phyloP scores from a whole-genome alignment of 1,284 basidiomycete species.

The Leccinum angustisporum region DNA sequence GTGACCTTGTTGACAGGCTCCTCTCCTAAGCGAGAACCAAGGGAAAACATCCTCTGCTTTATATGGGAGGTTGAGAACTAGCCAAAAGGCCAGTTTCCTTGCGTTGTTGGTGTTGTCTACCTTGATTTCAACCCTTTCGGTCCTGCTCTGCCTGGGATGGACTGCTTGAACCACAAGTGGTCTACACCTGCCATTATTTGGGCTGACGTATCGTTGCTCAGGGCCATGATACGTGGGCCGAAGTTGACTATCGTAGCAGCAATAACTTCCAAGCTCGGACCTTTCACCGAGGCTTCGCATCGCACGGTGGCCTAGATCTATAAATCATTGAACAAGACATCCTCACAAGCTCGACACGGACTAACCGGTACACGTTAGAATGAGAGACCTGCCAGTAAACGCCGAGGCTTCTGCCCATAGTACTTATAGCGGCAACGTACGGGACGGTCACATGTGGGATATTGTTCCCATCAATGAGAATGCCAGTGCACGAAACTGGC shows the following conservation, averaged over 20 bases:
- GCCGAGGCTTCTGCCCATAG: not conserved
- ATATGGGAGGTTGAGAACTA: conserved; percentile 7
- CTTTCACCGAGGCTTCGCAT: conserved; percentile 4
- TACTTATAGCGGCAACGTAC: conserved; percentile 12
- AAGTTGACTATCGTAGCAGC: conserved; percentile 25
- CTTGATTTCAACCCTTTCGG: not conserved
- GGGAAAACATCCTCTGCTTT: not conserved
- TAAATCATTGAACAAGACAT: not conserved
- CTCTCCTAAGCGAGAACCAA: conserved; percentile 18
- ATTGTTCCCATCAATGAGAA: too few relatives aligned
- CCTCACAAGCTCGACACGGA: not conserved
- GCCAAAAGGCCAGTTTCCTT: conserved; percentile 23
- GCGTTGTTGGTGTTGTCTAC: conserved; percentile 4
- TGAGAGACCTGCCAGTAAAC: not conserved
- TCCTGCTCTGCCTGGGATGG: conserved; percentile 5
- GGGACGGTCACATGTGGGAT: not conserved
- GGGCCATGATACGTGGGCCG: conserved; percentile 15
- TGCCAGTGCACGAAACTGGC: too few relatives aligned
- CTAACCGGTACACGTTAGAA: conserved; percentile 12
- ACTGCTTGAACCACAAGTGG: conserved; percentile 26
- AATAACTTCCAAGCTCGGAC: not conserved
- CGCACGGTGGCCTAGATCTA: not conserved
- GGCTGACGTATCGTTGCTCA: conserved; percentile 24
- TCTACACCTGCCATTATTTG: conserved; percentile 24
- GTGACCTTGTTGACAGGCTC: conserved; percentile 17